Evolutionary conservation across 352 stramenopile species (phyloP).

Genomic region (Phytopythium oedochilum): DNA sequence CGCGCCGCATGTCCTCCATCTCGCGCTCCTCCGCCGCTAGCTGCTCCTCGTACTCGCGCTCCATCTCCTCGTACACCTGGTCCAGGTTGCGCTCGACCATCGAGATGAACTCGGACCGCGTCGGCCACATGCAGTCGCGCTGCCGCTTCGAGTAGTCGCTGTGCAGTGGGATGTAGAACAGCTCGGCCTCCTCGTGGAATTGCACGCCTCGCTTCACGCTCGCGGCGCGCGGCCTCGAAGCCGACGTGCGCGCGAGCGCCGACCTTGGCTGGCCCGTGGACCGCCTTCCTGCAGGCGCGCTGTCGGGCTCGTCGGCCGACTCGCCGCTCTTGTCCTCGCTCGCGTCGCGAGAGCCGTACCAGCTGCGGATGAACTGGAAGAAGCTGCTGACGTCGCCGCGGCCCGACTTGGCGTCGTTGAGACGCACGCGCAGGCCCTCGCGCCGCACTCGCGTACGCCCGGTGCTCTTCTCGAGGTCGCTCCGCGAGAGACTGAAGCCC

Average conservation of each 20-base stretch:
- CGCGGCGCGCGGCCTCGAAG: constrained; percentile 20
- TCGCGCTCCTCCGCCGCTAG: constrained; percentile 50
- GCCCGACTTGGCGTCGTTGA: constrained; percentile 58
- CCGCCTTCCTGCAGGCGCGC: not conserved
- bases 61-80: constrained; percentile 85
- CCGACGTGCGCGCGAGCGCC: constrained; percentile 7
- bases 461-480: constrained; percentile 76
- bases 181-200: constrained; percentile 74
- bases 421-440: constrained; percentile 65
- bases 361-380: constrained; percentile 79
- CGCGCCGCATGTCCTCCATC: constrained; percentile 67
- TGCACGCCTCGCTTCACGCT: constrained; percentile 40
- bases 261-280: not conserved
- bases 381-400: constrained; percentile 53
- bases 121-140: constrained; percentile 84
- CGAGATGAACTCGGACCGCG: constrained; percentile 70
- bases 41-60: constrained; percentile 81
- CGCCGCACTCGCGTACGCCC: constrained; percentile 54
- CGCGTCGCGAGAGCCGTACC: constrained; percentile 47
- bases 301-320: constrained; percentile 9
- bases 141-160: constrained; percentile 84
- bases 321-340: constrained; percentile 18
- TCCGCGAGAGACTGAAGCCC: constrained; percentile 73
- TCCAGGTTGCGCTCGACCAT: constrained; percentile 89
- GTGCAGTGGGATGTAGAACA: constrained; percentile 86